Conservation (phyloP, 495 filamentous ascomycete genomes). For the Neurospora sp. region DNA sequence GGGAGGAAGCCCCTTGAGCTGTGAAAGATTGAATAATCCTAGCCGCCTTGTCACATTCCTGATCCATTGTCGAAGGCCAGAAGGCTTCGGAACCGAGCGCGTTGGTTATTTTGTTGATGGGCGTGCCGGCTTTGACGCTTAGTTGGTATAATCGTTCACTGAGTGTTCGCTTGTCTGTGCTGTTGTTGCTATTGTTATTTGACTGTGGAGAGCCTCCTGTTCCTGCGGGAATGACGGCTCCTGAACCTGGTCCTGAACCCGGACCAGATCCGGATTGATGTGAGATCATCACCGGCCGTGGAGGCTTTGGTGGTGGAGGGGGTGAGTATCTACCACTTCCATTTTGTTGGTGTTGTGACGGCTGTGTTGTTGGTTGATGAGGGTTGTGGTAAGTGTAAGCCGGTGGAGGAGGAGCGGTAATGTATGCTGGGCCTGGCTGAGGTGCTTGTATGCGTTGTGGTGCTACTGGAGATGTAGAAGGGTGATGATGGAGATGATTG, state of each 20-base stretch:
- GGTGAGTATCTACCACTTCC: not conserved
- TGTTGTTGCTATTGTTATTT: not conserved
- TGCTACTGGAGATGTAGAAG: not conserved
- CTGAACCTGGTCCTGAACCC: not conserved
- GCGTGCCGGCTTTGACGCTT: conserved; percentile 37
- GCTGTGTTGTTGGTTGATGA: not conserved
- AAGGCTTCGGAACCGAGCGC: conserved; percentile 68
- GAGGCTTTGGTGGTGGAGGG: conserved; percentile 4
- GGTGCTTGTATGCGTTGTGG: not conserved
- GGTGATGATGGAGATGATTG: conserved; percentile 2
- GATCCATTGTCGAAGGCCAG: conserved; percentile 71
- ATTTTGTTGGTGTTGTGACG: not conserved
- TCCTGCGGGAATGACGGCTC: not conserved
- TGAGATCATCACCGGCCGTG: conserved; percentile 1
- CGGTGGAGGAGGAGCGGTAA: not conserved
- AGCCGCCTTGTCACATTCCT: conserved; percentile 75
- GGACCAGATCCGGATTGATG: not conserved
- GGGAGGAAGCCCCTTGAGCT: not conserved
- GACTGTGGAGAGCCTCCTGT: not conserved
- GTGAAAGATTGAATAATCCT: conserved; percentile 68
- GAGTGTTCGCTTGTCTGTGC: conserved; percentile 10
- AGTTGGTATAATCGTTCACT: conserved; percentile 20
- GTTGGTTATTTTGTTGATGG: conserved; percentile 68
- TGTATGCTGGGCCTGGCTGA: not conserved
- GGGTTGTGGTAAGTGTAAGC: not conserved